Percentiles rank a stretch among this genome's conserved stretches.
Conservation (phyloP, 169 alveolate species). For the Babesia bovis region DNA sequence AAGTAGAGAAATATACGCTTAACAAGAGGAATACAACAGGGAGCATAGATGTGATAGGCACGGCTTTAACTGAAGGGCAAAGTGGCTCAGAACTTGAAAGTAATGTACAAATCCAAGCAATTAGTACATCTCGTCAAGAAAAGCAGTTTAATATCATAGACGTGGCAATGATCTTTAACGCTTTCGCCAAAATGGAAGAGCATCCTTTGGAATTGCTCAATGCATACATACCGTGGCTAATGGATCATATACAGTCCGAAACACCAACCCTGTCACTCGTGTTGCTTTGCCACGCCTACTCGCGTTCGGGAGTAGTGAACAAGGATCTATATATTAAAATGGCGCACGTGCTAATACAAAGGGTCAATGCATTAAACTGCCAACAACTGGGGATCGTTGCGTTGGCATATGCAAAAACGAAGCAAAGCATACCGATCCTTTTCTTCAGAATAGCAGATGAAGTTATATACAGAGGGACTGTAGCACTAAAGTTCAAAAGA, state of each 20-base stretch:
- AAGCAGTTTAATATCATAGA: slow-evolving; percentile 34
- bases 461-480: slow-evolving; percentile 57
- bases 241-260: slow-evolving; percentile 20
- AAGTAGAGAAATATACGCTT: not conserved
- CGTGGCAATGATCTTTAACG: slow-evolving; percentile 48
- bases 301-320: slow-evolving; percentile 31
- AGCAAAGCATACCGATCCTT: slow-evolving; percentile 24
- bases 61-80: not conserved
- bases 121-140: not conserved
- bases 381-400: slow-evolving; percentile 60
- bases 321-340: slow-evolving; percentile 23
- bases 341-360: slow-evolving; percentile 20
- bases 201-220: slow-evolving; percentile 18
- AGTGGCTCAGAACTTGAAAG: not conserved
- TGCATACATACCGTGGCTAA: slow-evolving; percentile 53
- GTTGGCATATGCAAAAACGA: slow-evolving; percentile 36
- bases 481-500: slow-evolving; percentile 51
- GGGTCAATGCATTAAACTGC: slow-evolving; percentile 10
- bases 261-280: slow-evolving; percentile 50
- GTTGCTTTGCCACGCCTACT: slow-evolving; percentile 44
- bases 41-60: not conserved
- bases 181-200: slow-evolving; percentile 47
- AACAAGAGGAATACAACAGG: not conserved
- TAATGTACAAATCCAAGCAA: not conserved
- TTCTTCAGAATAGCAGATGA: slow-evolving; percentile 64